A percentile compares a stretch with the other conserved stretches of the same genome.
These are phyloP conservation scores for Ogataea siamensis DNA, from an alignment of 805 yeast species.

Conservation along the genomic window DNA sequence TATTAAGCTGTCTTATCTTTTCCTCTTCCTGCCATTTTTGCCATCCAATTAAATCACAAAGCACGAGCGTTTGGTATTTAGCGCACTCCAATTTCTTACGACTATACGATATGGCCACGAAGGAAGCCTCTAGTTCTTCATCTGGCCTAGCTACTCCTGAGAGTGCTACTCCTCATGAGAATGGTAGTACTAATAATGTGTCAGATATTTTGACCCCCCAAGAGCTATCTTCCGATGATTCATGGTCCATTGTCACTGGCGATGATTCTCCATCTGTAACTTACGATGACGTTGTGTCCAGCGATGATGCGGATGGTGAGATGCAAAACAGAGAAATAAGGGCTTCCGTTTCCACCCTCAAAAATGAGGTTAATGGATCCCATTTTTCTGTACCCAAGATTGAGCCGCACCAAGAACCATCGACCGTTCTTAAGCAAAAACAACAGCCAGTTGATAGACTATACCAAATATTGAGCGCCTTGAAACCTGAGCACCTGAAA, in stretches of 20 bases:
- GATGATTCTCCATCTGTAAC: constrained; percentile 14
- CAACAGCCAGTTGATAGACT: no score
- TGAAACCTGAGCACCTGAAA: constrained; percentile 9
- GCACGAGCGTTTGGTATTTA: constrained; percentile 3
- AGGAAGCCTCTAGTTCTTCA: constrained; percentile 9
- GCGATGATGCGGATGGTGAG: constrained; percentile 19
- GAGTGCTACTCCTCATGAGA: not conserved
- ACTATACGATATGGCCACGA: constrained; percentile 1
- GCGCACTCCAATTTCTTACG: not conserved
- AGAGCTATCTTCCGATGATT: constrained; percentile 24
- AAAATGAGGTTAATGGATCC: constrained; percentile 14
- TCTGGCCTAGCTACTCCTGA: constrained; percentile 14
- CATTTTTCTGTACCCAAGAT: constrained; percentile 19
- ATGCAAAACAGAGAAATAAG: constrained; percentile 3
- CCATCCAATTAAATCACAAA: constrained; percentile 18
- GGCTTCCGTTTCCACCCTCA: constrained; percentile 22
- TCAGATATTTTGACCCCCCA: constrained; percentile 22
- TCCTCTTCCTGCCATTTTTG: constrained; percentile 15
- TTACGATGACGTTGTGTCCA: constrained; percentile 22
- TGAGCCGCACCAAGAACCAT: not conserved
- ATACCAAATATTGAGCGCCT: no score
- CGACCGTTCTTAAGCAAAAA: not conserved
- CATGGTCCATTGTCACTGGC: constrained; percentile 24
- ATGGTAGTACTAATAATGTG: constrained; percentile 8
- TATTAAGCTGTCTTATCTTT: constrained; percentile 12